Evolutionary conservation across 2,329 filamentous ascomycete species (phyloP).

Genomic region (Thermomyces lanuginosus): DNA sequence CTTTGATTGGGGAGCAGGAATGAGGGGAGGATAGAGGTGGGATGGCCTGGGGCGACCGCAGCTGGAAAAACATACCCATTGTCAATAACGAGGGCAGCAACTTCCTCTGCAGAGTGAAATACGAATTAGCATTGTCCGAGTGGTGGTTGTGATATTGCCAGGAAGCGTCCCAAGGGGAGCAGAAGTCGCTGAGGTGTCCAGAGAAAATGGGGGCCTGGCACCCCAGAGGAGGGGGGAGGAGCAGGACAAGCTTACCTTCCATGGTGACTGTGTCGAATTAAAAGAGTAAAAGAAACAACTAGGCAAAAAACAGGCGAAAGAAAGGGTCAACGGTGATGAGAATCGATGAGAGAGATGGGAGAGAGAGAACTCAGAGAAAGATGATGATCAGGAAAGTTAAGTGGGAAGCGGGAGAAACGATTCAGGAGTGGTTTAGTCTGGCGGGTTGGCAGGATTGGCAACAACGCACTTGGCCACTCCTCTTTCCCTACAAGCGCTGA

Average conservation of each 20-base stretch:
- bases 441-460: no score
- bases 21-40: conserved; percentile 12
- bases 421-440: no score
- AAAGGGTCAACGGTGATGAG: conserved; percentile 17
- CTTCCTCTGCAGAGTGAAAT: conserved; percentile 64
- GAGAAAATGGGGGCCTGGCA: conserved; percentile 8
- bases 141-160: conserved; percentile 8
- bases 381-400: no score
- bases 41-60: no score
- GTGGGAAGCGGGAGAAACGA: no score
- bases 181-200: conserved; percentile 17
- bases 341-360: conserved; percentile 8
- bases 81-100: conserved; percentile 99
- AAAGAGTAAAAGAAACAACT: conserved; percentile 16
- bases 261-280: conserved; percentile 34
- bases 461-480: no score
- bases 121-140: conserved; percentile 20
- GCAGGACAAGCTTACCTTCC: conserved; percentile 43
- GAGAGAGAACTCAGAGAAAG: conserved; percentile 5
- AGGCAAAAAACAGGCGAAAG: conserved; percentile 19
- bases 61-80: conserved; percentile 86
- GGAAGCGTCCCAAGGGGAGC: conserved; percentile 8
- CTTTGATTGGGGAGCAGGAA: conserved; percentile 11
- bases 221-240: not conserved
- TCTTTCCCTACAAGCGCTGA: no score